These are phyloP conservation scores for Aspergillus caelatus DNA, from an alignment of 2,329 filamentous ascomycete genomes.

Conservation along the genomic window DNA sequence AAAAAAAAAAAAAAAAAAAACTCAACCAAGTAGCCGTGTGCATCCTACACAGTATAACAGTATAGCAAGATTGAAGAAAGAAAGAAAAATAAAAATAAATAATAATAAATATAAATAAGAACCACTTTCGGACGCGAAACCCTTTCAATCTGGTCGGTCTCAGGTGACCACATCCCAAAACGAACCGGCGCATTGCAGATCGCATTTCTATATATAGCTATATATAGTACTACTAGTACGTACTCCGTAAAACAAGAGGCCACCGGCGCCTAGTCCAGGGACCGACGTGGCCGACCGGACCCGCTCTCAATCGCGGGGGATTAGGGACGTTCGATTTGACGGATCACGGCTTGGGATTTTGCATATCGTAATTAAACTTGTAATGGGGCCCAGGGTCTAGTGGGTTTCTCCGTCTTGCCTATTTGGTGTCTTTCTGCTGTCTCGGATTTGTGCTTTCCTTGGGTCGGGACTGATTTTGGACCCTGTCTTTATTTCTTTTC, in stretches of 20 bases:
- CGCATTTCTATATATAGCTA: background rate
- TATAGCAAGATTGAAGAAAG: background rate
- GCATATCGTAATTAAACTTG: conserved; percentile 11
- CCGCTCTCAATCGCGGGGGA: conserved; percentile 4
- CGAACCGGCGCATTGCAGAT: background rate
- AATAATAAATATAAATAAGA: background rate
- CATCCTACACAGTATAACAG: background rate
- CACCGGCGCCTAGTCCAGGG: background rate
- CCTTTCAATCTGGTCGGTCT: background rate
- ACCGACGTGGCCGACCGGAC: conserved; percentile 3
- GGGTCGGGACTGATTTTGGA: background rate
- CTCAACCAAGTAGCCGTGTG: background rate
- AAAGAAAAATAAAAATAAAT: background rate
- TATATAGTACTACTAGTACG: background rate
- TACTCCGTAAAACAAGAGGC: too few species aligned
- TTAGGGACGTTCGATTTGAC: background rate
- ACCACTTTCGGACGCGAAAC: background rate
- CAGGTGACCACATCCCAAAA: conserved; percentile 4
- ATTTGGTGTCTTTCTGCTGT: background rate
- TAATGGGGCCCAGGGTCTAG: conserved; percentile 7
- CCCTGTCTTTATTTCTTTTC: background rate
- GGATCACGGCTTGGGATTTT: background rate
- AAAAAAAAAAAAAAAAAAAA: background rate
- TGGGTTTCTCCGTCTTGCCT: background rate
- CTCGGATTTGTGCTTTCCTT: background rate